Base-by-base conservation (phyloP, 1,139 yeast genomes). In the Geotrichum reessii region DNA sequence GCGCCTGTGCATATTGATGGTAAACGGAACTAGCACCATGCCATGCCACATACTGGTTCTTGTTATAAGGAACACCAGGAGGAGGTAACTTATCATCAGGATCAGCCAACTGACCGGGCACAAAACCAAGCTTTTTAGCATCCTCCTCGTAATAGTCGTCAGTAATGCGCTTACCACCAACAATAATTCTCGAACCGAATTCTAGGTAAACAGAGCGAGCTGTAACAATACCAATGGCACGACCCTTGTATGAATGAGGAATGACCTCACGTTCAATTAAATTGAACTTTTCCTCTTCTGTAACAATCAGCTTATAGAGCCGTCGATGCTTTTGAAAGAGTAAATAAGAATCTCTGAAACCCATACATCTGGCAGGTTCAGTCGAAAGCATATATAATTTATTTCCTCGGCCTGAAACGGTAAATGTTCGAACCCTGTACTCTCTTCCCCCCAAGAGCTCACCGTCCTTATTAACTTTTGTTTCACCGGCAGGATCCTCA, bases 361-460 rank as follows among this genome's bases (percentile, higher is more conserved):
- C 98, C 65, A 92, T 91, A 67, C 92, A 83, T 65, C 98, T 80
- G 0, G 99, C 98, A 1, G 97, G 97, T 69, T 92, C 98, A 0
- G 98, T 92, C 1, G 97, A 87, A 52, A 93, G 81, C 96, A 93
- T 91, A 71, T 83, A 93, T 60, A 85, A 78, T 63, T 84, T 78
- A 9, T 33, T 12, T 3, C 96, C 97, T 60, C 85, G 81, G 3
- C 87, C 90, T 50, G 80, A 73, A 11, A 92, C 81, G 3, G 89
- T 88, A 73, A 93, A 93, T 0, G 95, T 84, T 62, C 92, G 85
- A 63, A 90, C 87, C 61, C 93, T 78, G 74, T 81, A 93, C 66
- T 83, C 81, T 64, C 98, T 79, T n/a, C 83, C 95, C 1, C 88
- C 97, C 52, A 73, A 70, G 60, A 95, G 76, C 58, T 79, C 78